Evolutionary conservation across 192 early-diverging fungal species (phyloP).

Genomic region (Entomortierella beljakovae): DNA sequence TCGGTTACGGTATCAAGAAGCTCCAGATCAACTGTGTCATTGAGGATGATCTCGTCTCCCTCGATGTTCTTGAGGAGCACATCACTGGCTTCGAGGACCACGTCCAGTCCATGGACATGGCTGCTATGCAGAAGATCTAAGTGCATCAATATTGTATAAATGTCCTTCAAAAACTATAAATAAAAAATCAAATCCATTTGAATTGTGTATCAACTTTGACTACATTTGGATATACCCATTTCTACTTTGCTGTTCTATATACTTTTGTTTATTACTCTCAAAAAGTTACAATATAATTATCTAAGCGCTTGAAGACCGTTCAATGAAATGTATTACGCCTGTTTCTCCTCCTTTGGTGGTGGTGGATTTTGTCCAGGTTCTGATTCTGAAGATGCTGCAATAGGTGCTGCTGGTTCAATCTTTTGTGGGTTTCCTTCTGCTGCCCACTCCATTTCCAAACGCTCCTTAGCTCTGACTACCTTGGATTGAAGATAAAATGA

Average conservation of each 20-base stretch:
- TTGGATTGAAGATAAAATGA: constrained; percentile 97
- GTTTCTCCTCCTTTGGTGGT: constrained; percentile 16
- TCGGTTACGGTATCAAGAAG: constrained; percentile 98
- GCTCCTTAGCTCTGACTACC: constrained; percentile 92
- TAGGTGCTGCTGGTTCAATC: constrained; percentile 21
- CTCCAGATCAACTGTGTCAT: constrained; percentile 93
- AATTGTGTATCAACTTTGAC: no score
- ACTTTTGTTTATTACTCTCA: no score
- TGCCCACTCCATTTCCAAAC: constrained; percentile 90
- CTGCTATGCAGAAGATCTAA: constrained; percentile 93
- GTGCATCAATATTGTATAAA: constrained; percentile 23
- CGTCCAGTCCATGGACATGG: constrained; percentile 93
- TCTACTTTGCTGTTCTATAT: no score
- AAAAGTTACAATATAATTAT: no score
- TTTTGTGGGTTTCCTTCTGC: constrained; percentile 59
- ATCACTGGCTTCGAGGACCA: constrained; percentile 86
- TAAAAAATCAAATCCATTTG: constrained; percentile 1
- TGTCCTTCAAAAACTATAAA: not conserved
- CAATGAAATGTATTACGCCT: constrained; percentile 5
- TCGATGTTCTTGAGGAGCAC: constrained; percentile 85
- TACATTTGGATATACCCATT: no score
- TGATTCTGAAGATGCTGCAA: constrained; percentile 14
- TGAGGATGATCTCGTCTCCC: constrained; percentile 92
- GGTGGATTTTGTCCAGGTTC: constrained; percentile 6
- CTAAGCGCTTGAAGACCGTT: no score